phyloP scores from a whole-genome alignment of 805 yeast genomes.

The Saccharomyces jurei region DNA sequence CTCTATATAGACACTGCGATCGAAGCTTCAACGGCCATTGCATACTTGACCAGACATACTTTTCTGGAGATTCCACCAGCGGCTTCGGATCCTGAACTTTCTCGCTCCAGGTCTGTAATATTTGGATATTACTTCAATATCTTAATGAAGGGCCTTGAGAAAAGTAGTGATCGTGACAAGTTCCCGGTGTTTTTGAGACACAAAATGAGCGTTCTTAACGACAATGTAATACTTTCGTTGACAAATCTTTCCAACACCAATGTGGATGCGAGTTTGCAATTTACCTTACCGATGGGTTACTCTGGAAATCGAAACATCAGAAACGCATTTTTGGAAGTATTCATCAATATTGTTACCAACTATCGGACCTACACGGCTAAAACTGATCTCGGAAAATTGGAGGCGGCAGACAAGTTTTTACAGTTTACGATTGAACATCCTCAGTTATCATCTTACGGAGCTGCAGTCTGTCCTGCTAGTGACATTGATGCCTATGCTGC shows the following conservation, averaged over 20 bases:
- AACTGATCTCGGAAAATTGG: constrained; percentile 22
- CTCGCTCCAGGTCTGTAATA: constrained; percentile 48
- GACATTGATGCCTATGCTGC: constrained; percentile 68
- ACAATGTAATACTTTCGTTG: constrained; percentile 55
- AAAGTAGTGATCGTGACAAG: constrained; percentile 29
- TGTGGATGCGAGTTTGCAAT: constrained; percentile 66
- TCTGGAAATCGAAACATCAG: constrained; percentile 59
- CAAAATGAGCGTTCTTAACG: constrained; percentile 49
- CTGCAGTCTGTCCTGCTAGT: constrained; percentile 53
- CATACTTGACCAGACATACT: constrained; percentile 46
- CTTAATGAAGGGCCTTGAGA: constrained; percentile 38
- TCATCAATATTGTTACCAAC: constrained; percentile 51
- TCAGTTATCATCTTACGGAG: constrained; percentile 43
- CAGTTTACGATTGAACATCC: constrained; percentile 31
- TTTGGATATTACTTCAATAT: constrained; percentile 67
- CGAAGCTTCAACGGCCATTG: constrained; percentile 54
- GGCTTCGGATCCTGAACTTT: constrained; percentile 43
- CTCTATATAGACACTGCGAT: constrained; percentile 52
- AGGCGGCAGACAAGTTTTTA: constrained; percentile 27
- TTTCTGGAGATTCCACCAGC: constrained; percentile 55
- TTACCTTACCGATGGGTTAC: constrained; percentile 72
- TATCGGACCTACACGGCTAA: constrained; percentile 22
- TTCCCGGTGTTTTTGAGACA: constrained; percentile 38
- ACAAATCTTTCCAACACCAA: constrained; percentile 66
- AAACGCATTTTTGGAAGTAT: constrained; percentile 68